These are phyloP conservation scores for Terana coerulea DNA, from an alignment of 768 basidiomycete genomes.

Conservation along the genomic window DNA sequence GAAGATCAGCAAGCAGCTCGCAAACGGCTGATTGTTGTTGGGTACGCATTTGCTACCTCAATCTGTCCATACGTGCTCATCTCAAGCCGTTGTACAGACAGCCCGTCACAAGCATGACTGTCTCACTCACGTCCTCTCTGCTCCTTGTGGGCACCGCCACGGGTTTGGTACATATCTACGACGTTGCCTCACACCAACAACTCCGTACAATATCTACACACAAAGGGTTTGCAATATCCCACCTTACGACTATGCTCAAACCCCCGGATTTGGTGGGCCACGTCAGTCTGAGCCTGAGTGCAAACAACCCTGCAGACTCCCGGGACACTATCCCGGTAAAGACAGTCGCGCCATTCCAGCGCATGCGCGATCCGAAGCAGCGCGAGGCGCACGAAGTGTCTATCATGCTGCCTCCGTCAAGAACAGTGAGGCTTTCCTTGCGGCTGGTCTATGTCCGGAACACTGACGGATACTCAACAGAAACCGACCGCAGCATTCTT, in stretches of 20 bases:
- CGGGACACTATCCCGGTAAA: slow-evolving; percentile 64
- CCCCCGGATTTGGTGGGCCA: slow-evolving; percentile 88
- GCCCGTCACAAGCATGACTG: slow-evolving; percentile 63
- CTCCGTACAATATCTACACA: slow-evolving; percentile 76
- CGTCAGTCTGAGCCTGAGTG: slow-evolving; percentile 49
- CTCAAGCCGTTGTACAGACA: slow-evolving; percentile 42
- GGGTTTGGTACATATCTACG: slow-evolving; percentile 76
- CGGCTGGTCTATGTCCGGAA: neutral
- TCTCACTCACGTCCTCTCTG: slow-evolving; percentile 74
- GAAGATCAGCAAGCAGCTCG: slow-evolving; percentile 42
- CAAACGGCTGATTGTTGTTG: slow-evolving; percentile 66
- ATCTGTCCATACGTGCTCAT: neutral
- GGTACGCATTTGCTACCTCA: slow-evolving; percentile 40
- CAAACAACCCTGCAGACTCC: slow-evolving; percentile 28
- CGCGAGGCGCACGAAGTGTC: slow-evolving; percentile 56
- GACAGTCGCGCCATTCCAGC: slow-evolving; percentile 66
- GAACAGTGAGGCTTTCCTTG: slow-evolving; percentile 40
- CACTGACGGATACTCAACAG: slow-evolving; percentile 2
- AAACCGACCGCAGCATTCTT: slow-evolving; percentile 23
- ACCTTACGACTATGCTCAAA: slow-evolving; percentile 74
- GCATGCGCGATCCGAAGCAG: slow-evolving; percentile 62
- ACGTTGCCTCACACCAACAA: slow-evolving; percentile 87
- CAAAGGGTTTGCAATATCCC: slow-evolving; percentile 65
- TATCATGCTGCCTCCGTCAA: slow-evolving; percentile 16
- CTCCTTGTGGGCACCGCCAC: slow-evolving; percentile 78